A percentile compares a stretch with the other conserved stretches of the same genome.
phyloP scores from a whole-genome alignment of 2,329 filamentous ascomycete genomes.

The Emericellopsis cladophorae region DNA sequence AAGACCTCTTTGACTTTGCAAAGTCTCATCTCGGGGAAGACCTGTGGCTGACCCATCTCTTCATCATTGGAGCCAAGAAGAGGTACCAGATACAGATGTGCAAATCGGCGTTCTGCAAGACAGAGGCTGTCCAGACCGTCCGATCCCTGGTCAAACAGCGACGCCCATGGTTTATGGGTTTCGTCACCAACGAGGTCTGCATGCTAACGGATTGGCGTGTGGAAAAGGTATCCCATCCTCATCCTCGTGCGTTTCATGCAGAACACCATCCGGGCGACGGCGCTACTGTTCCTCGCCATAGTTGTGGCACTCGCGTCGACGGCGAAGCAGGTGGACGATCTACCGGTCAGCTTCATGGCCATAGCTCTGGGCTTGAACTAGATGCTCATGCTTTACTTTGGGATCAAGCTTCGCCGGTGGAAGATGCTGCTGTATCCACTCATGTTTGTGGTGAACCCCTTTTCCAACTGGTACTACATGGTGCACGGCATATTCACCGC shows the following conservation, averaged over 20 bases:
- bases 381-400: constrained; percentile 93
- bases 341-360: constrained; percentile 87
- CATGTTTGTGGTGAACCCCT: constrained; percentile 92
- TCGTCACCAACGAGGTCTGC: constrained; percentile 95
- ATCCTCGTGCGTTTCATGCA: constrained; percentile 85
- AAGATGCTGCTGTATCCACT: constrained; percentile 92
- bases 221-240: constrained; percentile 81
- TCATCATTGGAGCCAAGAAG: constrained; percentile 94
- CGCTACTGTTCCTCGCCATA: constrained; percentile 89
- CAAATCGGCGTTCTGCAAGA: constrained; percentile 96
- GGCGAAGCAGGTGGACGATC: constrained; percentile 60
- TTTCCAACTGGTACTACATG: constrained; percentile 99
- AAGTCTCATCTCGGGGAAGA: constrained; percentile 95
- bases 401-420: constrained; percentile 70
- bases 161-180: constrained; percentile 90
- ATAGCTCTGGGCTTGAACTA: constrained; percentile 90
- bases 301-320: constrained; percentile 76
- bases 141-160: constrained; percentile 82
- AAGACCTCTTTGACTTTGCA: constrained; percentile 91
- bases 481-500: constrained; percentile 93
- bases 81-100: constrained; percentile 96
- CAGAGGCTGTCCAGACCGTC: constrained; percentile 87
- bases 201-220: constrained; percentile 96
- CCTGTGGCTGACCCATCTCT: constrained; percentile 91
- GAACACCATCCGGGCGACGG: constrained; percentile 90